Evolutionary conservation across 768 basidiomycete genomes (phyloP).

Genomic region (Amanita inopinata): DNA sequence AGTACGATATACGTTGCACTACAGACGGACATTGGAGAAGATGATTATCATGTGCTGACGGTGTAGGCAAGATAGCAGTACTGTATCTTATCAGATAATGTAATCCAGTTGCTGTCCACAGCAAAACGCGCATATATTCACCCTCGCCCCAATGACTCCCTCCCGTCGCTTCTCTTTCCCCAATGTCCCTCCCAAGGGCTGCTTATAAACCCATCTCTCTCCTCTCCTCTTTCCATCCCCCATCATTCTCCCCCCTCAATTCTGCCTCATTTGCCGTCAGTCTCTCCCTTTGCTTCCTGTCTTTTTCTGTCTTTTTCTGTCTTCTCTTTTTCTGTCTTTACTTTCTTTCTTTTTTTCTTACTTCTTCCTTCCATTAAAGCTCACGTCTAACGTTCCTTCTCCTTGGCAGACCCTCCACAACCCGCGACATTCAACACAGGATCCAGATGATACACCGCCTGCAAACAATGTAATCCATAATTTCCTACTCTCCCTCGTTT

Average conservation of each 20-base stretch:
- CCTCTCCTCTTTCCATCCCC: conserved; percentile 12
- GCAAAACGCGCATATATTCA: too few species aligned
- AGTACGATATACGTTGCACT: too few species aligned
- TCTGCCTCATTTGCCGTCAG: conserved; percentile 11
- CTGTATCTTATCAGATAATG: too few species aligned
- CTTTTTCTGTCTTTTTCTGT: conserved; percentile 46
- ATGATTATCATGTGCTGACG: too few species aligned
- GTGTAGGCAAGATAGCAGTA: too few species aligned
- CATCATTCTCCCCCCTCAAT: conserved; percentile 10
- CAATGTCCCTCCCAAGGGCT: too few species aligned
- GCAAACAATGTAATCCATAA: conserved; percentile 44
- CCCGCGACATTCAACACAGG: conserved; percentile 23
- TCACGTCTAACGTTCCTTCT: not conserved
- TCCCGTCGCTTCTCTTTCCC: too few species aligned
- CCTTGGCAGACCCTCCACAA: conserved; percentile 31
- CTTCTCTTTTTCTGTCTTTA: not conserved
- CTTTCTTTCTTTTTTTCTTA: conserved; percentile 11
- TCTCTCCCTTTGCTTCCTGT: conserved; percentile 28
- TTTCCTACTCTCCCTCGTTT: conserved; percentile 3
- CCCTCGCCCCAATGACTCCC: too few species aligned
- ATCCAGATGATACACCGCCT: conserved; percentile 29
- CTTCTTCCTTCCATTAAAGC: too few species aligned
- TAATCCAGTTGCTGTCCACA: too few species aligned
- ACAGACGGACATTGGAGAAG: too few species aligned
- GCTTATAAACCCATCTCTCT: conserved; percentile 24